These are phyloP conservation scores for Cenchrus fungigraminus DNA, from an alignment of 176 grass and related monocot species.

Conservation along the genomic window DNA sequence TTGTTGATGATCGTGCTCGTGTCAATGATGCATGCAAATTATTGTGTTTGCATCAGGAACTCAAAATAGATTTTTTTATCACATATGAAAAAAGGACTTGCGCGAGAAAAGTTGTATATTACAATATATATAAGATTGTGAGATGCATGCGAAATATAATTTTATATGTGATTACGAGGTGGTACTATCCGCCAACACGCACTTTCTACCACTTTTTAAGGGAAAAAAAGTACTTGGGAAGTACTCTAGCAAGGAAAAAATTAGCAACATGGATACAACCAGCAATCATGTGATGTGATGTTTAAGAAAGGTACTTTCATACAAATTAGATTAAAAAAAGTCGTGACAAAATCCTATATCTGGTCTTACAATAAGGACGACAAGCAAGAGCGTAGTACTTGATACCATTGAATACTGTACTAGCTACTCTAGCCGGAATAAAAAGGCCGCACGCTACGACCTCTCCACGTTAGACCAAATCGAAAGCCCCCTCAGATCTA, in stretches of 20 bases:
- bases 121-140: too few relatives aligned
- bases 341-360: background rate
- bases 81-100: too few relatives aligned
- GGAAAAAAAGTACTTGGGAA: background rate
- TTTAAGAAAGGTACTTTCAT: background rate
- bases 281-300: background rate
- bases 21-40: too few relatives aligned
- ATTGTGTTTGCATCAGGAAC: too few relatives aligned
- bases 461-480: background rate
- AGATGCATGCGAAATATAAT: background rate
- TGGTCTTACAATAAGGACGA: slow-evolving; percentile 1
- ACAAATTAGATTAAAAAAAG: background rate
- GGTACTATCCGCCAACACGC: background rate
- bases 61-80: too few relatives aligned
- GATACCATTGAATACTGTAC: background rate
- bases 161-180: background rate
- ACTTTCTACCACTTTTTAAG: background rate
- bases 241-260: background rate
- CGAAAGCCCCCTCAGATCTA: background rate
- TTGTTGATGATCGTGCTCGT: too few relatives aligned
- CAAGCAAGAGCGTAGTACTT: background rate
- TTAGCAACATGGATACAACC: too few relatives aligned
- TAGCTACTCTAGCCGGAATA: background rate
- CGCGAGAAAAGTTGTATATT: too few relatives aligned
- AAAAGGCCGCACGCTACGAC: background rate